These are phyloP conservation scores for Sugiyamaella americana DNA, from an alignment of 805 yeast genomes.

Conservation along the genomic window DNA sequence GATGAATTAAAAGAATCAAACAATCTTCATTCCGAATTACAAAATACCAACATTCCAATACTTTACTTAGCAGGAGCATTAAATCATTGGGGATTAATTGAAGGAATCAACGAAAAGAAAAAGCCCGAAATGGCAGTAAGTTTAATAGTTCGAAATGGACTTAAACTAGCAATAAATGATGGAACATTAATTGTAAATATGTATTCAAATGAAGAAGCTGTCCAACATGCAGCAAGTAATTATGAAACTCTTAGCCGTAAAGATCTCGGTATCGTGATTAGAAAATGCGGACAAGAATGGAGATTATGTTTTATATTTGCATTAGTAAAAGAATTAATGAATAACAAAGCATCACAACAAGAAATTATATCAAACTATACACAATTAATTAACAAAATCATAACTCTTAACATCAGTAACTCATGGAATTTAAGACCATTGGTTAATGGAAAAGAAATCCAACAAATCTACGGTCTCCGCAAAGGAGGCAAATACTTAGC, in stretches of 20 bases:
- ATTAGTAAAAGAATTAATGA: constrained; percentile 24
- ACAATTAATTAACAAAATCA: constrained; percentile 27
- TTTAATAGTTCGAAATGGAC: constrained; percentile 57
- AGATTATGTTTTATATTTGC: constrained; percentile 37
- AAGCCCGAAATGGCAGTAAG: constrained; percentile 39
- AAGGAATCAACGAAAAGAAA: constrained; percentile 37
- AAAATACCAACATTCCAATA: constrained; percentile 8
- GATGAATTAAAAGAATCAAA: neutral
- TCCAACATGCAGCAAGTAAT: constrained; percentile 20
- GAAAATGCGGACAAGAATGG: constrained; percentile 50
- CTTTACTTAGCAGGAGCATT: constrained; percentile 49
- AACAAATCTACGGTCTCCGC: constrained; percentile 38
- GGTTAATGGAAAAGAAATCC: constrained; percentile 60
- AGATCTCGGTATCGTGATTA: constrained; percentile 57
- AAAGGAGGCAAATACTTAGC: constrained; percentile 90
- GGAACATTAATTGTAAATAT: constrained; percentile 46
- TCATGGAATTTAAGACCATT: constrained; percentile 54
- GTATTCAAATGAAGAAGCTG: constrained; percentile 30
- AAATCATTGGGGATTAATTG: constrained; percentile 41
- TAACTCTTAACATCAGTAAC: constrained; percentile 33
- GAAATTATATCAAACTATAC: constrained; percentile 19
- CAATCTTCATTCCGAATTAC: neutral
- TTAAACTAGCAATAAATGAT: constrained; percentile 56
- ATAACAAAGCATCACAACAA: constrained; percentile 34
- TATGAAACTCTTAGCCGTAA: constrained; percentile 27